Evolutionary conservation across 805 yeast genomes (phyloP).

Genomic region (Kuraishia capsulata): DNA sequence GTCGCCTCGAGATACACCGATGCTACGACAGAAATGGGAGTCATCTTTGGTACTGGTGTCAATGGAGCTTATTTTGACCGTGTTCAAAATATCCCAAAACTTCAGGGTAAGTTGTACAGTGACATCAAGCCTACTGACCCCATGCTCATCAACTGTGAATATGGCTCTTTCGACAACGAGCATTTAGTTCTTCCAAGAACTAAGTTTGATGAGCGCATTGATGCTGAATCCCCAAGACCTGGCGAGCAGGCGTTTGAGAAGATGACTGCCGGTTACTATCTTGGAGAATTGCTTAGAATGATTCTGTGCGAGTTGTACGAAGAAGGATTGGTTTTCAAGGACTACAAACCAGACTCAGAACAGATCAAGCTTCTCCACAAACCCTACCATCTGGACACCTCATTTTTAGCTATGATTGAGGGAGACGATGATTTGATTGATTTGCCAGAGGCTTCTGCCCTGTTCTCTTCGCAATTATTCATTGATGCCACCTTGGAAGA

Average conservation of each 20-base stretch:
- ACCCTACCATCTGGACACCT: slow-evolving; percentile 78
- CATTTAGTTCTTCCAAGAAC: slow-evolving; percentile 85
- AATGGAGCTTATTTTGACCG: slow-evolving; percentile 94
- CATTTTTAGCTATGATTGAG: slow-evolving; percentile 80
- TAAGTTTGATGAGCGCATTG: slow-evolving; percentile 74
- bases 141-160: slow-evolving; percentile 98
- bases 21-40: slow-evolving; percentile 87
- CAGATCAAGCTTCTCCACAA: slow-evolving; percentile 54
- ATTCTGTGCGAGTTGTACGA: slow-evolving; percentile 65
- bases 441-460: slow-evolving; percentile 62
- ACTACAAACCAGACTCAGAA: slow-evolving; percentile 33
- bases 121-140: slow-evolving; percentile 63
- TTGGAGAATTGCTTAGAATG: slow-evolving; percentile 88
- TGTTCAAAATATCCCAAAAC: slow-evolving; percentile 70
- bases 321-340: slow-evolving; percentile 58
- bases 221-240: slow-evolving; percentile 90
- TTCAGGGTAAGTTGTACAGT: slow-evolving; percentile 59
- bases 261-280: slow-evolving; percentile 95
- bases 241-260: slow-evolving; percentile 96
- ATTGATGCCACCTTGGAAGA: slow-evolving; percentile 70
- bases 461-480: slow-evolving; percentile 52
- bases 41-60: slow-evolving; percentile 97
- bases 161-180: slow-evolving; percentile 96
- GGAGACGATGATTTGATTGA: slow-evolving; percentile 90
- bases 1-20: slow-evolving; percentile 96